A percentile compares a stretch with the other conserved stretches of the same genome.
Evolutionary conservation across 345 rosid species (phyloP).

Genomic region (Syzygium aqueum): DNA sequence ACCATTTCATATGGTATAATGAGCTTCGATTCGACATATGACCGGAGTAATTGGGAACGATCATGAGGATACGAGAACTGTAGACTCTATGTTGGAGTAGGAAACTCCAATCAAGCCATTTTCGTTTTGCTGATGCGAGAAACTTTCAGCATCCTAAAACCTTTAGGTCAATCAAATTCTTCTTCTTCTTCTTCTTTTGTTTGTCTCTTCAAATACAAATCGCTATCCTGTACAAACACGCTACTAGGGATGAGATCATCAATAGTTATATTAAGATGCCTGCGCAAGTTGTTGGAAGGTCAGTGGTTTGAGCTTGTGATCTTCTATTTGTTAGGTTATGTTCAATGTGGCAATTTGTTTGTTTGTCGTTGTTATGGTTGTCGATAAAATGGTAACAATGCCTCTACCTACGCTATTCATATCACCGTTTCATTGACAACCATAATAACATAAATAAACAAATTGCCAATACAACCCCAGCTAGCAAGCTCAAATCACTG

Average conservation of each 20-base stretch:
- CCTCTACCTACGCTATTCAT: too few species aligned
- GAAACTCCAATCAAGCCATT: background rate
- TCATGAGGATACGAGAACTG: background rate
- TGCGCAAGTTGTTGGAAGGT: background rate
- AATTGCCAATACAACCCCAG: constrained; percentile 7
- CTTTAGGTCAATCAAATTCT: background rate
- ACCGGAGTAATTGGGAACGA: constrained; percentile 14
- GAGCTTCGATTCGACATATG: constrained; percentile 55
- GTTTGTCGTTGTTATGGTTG: background rate
- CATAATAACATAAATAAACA: background rate
- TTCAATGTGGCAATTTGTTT: background rate
- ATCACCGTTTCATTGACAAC: background rate
- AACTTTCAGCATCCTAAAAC: background rate
- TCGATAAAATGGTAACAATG: background rate
- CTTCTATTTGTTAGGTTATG: constrained; percentile 33
- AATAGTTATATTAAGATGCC: background rate
- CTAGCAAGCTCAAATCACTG: constrained; percentile 35
- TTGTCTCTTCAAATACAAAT: background rate
- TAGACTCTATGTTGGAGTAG: background rate
- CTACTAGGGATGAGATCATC: too few species aligned
- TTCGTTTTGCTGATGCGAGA: background rate
- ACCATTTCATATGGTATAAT: constrained; percentile 37
- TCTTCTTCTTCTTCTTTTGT: background rate
- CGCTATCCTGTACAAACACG: too few species aligned
- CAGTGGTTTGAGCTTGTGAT: constrained; percentile 33